A percentile compares a stretch with the other conserved stretches of the same genome.
Conservation (phyloP, 768 basidiomycete genomes). For the Rickenella mellea region DNA sequence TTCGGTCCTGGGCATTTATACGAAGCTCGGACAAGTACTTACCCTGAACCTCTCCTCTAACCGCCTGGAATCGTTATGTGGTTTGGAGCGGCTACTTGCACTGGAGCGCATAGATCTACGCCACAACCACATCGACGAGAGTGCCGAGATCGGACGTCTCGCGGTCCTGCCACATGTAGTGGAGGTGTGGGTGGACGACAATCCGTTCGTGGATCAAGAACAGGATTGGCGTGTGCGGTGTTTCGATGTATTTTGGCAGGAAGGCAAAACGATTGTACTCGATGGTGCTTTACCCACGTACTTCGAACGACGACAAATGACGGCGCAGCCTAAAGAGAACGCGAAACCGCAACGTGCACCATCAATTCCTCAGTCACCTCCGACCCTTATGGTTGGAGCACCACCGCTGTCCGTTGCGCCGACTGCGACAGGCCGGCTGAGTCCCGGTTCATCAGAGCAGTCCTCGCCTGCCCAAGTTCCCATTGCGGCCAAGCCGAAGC, state of each 20-base stretch:
- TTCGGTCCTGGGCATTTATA: slow-evolving; percentile 83
- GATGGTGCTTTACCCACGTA: slow-evolving; percentile 67
- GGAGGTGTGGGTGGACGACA: slow-evolving; percentile 79
- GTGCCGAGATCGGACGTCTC: slow-evolving; percentile 76
- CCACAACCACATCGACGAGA: slow-evolving; percentile 70
- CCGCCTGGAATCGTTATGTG: slow-evolving; percentile 89
- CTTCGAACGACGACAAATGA: slow-evolving; percentile 58
- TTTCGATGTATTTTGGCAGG: slow-evolving; percentile 78
- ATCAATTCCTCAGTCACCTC: slow-evolving; percentile 47
- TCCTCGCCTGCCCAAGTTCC: slow-evolving; percentile 37
- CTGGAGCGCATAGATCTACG: slow-evolving; percentile 83
- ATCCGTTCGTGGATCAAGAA: slow-evolving; percentile 65
- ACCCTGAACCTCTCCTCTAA: slow-evolving; percentile 77
- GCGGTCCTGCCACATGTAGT: slow-evolving; percentile 68
- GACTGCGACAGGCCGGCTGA: slow-evolving; percentile 10
- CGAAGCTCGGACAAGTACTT: slow-evolving; percentile 66
- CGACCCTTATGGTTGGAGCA: slow-evolving; percentile 46
- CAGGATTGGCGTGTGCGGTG: slow-evolving; percentile 68
- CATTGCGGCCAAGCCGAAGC: slow-evolving; percentile 26
- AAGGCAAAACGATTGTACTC: slow-evolving; percentile 67
- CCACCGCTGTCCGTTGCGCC: slow-evolving; percentile 9
- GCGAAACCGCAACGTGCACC: slow-evolving; percentile 39
- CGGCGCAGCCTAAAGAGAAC: slow-evolving; percentile 38
- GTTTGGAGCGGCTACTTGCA: slow-evolving; percentile 79
- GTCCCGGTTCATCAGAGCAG: slow-evolving; percentile 24